phyloP scores from a whole-genome alignment of 345 rosid species.

The Lepidium sativum region DNA sequence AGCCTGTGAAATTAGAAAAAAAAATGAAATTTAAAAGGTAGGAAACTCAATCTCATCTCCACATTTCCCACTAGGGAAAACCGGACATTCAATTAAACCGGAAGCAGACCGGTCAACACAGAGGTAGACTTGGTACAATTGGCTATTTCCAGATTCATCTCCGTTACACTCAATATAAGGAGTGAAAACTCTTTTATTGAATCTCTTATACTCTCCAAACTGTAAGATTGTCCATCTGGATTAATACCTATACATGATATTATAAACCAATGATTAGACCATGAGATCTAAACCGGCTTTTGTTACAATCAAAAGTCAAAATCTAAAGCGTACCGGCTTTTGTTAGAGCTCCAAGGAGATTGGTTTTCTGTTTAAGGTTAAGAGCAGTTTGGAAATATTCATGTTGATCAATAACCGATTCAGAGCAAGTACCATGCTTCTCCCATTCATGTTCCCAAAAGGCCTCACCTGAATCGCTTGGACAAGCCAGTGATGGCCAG shows the following conservation, averaged over 20 bases:
- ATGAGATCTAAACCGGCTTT: background rate
- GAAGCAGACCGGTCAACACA: slow-evolving; percentile 73
- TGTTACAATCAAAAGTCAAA: too few relatives aligned
- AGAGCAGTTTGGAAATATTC: slow-evolving; percentile 61
- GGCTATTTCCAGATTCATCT: slow-evolving; percentile 56
- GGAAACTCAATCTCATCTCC: slow-evolving; percentile 59
- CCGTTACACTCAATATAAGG: slow-evolving; percentile 76
- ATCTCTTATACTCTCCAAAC: slow-evolving; percentile 44
- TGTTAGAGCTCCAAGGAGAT: slow-evolving; percentile 49
- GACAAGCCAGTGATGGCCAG: slow-evolving; percentile 90
- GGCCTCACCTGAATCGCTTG: slow-evolving; percentile 43
- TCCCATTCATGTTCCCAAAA: slow-evolving; percentile 98
- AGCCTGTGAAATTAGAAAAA: background rate
- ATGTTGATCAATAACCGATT: slow-evolving; percentile 64
- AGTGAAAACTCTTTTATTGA: slow-evolving; percentile 43
- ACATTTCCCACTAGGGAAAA: slow-evolving; percentile 57
- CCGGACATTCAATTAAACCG: slow-evolving; percentile 59
- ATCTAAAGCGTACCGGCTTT: slow-evolving; percentile 40
- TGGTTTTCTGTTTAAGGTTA: slow-evolving; percentile 32
- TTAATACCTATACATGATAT: slow-evolving; percentile 38
- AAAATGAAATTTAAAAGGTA: slow-evolving; percentile 36
- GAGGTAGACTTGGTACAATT: slow-evolving; percentile 75
- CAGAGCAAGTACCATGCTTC: slow-evolving; percentile 92
- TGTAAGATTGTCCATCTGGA: slow-evolving; percentile 49
- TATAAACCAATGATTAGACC: background rate